Conservation (phyloP, 1,284 basidiomycete species). For the Grifola frondosa region DNA sequence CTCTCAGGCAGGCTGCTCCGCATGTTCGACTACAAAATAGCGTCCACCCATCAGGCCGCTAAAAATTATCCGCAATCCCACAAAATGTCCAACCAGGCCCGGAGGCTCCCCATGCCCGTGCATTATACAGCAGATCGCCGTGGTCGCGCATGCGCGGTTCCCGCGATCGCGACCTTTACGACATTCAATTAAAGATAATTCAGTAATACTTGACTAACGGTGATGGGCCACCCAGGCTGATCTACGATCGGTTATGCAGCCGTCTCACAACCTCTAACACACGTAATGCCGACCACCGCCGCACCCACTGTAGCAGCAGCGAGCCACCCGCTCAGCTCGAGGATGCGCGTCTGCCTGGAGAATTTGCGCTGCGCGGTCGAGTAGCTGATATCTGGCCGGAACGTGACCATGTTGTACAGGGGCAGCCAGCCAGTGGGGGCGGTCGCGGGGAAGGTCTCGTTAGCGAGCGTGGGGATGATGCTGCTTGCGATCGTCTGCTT, state of each 20-base stretch:
- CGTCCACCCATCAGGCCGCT: constrained; percentile 10
- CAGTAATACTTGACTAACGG: neutral
- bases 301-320: constrained; percentile 40
- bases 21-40: too few relatives aligned
- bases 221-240: neutral
- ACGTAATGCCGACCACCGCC: constrained; percentile 38
- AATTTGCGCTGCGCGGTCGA: constrained; percentile 67
- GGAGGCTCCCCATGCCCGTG: constrained; percentile 9
- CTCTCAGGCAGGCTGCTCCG: too few relatives aligned
- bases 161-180: constrained; percentile 17
- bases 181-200: constrained; percentile 18
- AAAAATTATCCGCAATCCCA: constrained; percentile 26
- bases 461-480: constrained; percentile 26
- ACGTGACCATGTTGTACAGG: constrained; percentile 96
- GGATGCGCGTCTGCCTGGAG: constrained; percentile 54
- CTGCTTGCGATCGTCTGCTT: constrained; percentile 39
- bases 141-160: constrained; percentile 12
- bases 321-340: constrained; percentile 35
- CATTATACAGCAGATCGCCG: constrained; percentile 13
- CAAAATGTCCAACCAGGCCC: constrained; percentile 22
- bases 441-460: constrained; percentile 52
- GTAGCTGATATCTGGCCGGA: constrained; percentile 92
- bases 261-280: constrained; percentile 38
- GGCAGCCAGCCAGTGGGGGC: constrained; percentile 82
- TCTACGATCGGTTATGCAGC: constrained; percentile 30